A percentile compares a stretch with the other conserved stretches of the same genome.
phyloP scores from a whole-genome alignment of 441 rosid genomes.

The Erodium moschatum region DNA sequence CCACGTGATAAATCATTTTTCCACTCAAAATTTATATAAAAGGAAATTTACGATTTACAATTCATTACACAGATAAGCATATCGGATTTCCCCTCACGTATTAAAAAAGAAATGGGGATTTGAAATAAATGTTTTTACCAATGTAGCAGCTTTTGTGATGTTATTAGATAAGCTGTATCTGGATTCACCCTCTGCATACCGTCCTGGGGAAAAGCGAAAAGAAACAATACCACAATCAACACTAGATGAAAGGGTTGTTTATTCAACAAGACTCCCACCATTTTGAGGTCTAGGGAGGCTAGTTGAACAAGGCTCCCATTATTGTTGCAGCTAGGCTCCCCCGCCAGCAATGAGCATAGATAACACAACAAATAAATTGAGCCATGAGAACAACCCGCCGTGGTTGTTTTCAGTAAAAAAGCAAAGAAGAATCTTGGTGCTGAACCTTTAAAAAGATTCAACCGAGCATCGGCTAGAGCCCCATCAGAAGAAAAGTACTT shows the following conservation, averaged over 20 bases:
- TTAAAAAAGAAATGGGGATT: neutral
- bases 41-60: neutral
- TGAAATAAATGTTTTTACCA: slow-evolving; percentile 26
- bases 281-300: no score
- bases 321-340: neutral
- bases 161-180: slow-evolving; percentile 40
- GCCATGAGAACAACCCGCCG: neutral
- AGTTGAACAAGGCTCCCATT: neutral
- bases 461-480: slow-evolving; percentile 42
- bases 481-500: slow-evolving; percentile 45
- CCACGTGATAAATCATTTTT: neutral
- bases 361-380: neutral
- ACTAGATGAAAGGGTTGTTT: slow-evolving; percentile 1
- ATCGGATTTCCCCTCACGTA: neutral
- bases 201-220: slow-evolving; percentile 29
- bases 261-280: no score
- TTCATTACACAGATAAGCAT: neutral
- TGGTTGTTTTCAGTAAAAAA: neutral
- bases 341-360: neutral
- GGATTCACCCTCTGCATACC: slow-evolving; percentile 52
- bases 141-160: slow-evolving; percentile 29
- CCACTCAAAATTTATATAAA: neutral
- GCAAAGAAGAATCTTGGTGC: neutral
- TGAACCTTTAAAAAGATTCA: slow-evolving; percentile 48
- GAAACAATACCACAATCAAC: slow-evolving; percentile 7